Evolutionary conservation across 202 grass and related monocot species (phyloP), one percentile per base, ranked within the genome.

Genomic region (Zizania palustris): DNA sequence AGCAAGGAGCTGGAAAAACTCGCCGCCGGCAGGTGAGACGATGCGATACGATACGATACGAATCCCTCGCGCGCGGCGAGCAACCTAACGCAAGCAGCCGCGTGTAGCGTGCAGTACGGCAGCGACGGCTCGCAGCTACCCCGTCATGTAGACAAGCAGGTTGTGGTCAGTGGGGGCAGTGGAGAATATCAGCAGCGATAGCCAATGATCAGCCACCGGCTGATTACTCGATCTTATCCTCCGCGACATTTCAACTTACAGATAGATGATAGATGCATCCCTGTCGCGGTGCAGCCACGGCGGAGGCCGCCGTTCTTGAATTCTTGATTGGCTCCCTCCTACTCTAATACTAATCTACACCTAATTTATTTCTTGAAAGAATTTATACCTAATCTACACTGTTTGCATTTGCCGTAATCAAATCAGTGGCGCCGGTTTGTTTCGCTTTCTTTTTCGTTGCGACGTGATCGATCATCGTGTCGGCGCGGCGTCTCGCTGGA

Each of bases 201-300:
- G 63, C 22, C n/a, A 73, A 42, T 54, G 5, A 61, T 77, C 37
- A 39, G 67, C 61, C 37, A 4, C 16, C 45, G 61, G 51, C 22
- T 53, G 74, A 28, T 28, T 28, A 28, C 28, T 28, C 28, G 28
- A 78, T 88, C 68, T 62, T 53, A 43, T 67, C 80, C 69, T 53
- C 62, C 74, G 85, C 54, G 85, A 88, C 80, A n/a, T 44, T 54
- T 10, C 69, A 88, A 60, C 85, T 5, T 68, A 65, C 69, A 18
- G 61, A 69, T 74, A 62, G n/a, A n/a, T n/a, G n/a, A n/a, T n/a
- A n/a, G 13, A 60, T 45, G 43, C 9, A 34, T 20, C 34, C 11
- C 14, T 44, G 22, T 60, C 48, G 5, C 81, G 58, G 40, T 65
- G 50, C 42, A 65, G 59, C 50, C 45, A 37, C 20, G 40, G 2